phyloP scores from a whole-genome alignment of 2,329 filamentous ascomycete genomes.

The Colletotrichum gigasporum region DNA sequence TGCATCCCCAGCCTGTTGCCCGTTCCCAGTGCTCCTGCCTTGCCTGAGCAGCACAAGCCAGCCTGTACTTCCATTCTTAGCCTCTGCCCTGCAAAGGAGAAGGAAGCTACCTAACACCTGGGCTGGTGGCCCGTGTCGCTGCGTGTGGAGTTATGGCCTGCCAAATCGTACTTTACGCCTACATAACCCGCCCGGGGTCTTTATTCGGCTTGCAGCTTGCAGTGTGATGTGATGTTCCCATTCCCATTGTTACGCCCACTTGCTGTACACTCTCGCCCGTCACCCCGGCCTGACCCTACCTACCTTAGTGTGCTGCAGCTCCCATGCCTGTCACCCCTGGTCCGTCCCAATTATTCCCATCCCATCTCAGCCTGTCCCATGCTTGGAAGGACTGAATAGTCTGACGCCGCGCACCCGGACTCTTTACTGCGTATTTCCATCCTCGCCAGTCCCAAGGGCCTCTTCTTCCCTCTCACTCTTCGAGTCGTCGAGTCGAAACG shows the following conservation, averaged over 20 bases:
- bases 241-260: background rate
- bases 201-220: background rate
- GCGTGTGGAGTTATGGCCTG: background rate
- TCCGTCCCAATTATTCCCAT: slow-evolving; percentile 20
- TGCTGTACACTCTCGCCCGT: background rate
- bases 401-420: slow-evolving; percentile 19
- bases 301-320: background rate
- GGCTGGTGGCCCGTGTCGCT: slow-evolving; percentile 14
- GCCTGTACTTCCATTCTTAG: background rate
- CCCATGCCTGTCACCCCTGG: slow-evolving; percentile 20
- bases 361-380: slow-evolving; percentile 30
- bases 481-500: slow-evolving; percentile 2
- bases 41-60: background rate
- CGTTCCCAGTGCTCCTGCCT: background rate
- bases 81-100: no score
- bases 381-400: slow-evolving; percentile 18
- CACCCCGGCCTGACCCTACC: slow-evolving; percentile 5
- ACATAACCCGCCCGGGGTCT: slow-evolving; percentile 44
- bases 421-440: slow-evolving; percentile 1
- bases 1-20: slow-evolving; percentile 3
- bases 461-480: slow-evolving; percentile 12
- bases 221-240: slow-evolving; percentile 3
- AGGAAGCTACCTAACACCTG: no score
- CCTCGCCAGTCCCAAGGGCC: slow-evolving; percentile 8
- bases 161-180: no score